Evolutionary conservation across 441 rosid species (phyloP).

Genomic region (Croton laevigatus): DNA sequence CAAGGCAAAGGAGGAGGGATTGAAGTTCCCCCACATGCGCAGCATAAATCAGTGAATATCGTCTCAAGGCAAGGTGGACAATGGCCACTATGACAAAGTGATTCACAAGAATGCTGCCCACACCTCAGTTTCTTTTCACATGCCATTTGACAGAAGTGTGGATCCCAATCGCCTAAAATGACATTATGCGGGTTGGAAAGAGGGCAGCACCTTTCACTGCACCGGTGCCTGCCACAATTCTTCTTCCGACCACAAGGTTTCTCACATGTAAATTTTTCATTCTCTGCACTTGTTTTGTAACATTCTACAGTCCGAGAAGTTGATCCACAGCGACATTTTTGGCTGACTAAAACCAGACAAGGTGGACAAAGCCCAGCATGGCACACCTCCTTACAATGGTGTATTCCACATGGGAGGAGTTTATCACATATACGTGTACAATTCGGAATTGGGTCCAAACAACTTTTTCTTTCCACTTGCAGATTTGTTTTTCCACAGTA

Average conservation of each 20-base stretch:
- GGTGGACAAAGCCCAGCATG: constrained; percentile 84
- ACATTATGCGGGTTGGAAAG: constrained; percentile 46
- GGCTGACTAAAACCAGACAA: constrained; percentile 61
- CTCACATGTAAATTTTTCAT: constrained; percentile 62
- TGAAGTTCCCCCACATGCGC: constrained; percentile 93
- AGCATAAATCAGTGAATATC: constrained; percentile 82
- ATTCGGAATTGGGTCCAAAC: constrained; percentile 87
- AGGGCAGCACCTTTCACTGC: constrained; percentile 96
- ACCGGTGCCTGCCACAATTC: constrained; percentile 93
- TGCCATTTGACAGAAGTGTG: constrained; percentile 80
- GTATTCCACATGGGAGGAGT: constrained; percentile 69
- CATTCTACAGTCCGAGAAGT: constrained; percentile 78
- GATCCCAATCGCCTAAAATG: constrained; percentile 67
- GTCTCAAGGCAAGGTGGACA: constrained; percentile 98
- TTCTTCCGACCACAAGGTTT: constrained; percentile 89
- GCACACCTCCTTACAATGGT: constrained; percentile 67
- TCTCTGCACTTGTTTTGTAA: constrained; percentile 47
- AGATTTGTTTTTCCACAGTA: constrained; percentile 79
- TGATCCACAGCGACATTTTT: constrained; percentile 85
- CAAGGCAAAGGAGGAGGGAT: constrained; percentile 98
- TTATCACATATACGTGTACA: constrained; percentile 67
- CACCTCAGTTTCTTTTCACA: constrained; percentile 96
- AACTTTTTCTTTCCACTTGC: constrained; percentile 67
- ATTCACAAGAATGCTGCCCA: constrained; percentile 90
- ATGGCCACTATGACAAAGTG: constrained; percentile 93